Percentiles rank a stretch among this genome's conserved stretches.
These are phyloP conservation scores for Collybia sp. DNA, from an alignment of 768 basidiomycete species.

Conservation along the genomic window DNA sequence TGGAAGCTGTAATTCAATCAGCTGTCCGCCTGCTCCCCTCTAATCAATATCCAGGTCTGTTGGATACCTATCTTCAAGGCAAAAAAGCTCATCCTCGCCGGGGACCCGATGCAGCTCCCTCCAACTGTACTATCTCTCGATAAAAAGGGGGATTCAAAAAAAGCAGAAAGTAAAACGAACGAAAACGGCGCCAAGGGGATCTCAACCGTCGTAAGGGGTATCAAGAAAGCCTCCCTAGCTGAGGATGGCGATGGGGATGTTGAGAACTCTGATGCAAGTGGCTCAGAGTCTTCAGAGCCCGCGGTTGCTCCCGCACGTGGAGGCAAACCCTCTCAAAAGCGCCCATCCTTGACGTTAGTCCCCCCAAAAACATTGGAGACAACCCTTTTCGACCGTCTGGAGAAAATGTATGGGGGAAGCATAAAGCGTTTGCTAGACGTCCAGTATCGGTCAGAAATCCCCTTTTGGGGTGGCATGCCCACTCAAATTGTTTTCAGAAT, in stretches of 20 bases:
- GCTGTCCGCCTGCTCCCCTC: constrained; percentile 4
- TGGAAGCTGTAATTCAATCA: constrained; percentile 66
- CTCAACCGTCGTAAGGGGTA: constrained; percentile 7
- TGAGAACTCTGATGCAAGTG: not conserved
- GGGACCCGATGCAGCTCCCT: constrained; percentile 94
- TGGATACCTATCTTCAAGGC: constrained; percentile 96
- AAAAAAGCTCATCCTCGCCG: constrained; percentile 85
- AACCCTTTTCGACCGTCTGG: constrained; percentile 90
- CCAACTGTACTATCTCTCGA: constrained; percentile 82
- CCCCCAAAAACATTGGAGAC: constrained; percentile 76
- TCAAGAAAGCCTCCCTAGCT: not conserved
- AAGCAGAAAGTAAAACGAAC: constrained; percentile 9
- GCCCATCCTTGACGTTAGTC: constrained; percentile 23
- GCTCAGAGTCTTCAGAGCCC: constrained; percentile 6
- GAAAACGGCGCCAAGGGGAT: not conserved
- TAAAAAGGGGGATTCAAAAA: constrained; percentile 29
- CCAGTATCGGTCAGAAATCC: constrained; percentile 70
- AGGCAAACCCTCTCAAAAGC: not conserved
- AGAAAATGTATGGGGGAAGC: constrained; percentile 76
- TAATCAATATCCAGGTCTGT: constrained; percentile 56
- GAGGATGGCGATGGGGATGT: not conserved
- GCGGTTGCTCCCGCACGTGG: not conserved
- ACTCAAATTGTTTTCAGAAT: constrained; percentile 45
- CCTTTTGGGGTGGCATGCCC: not conserved
- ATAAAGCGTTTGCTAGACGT: constrained; percentile 87